Evolutionary conservation across 2,329 filamentous ascomycete genomes (phyloP), one percentile per base, ranked within the genome.

Genomic region (Pseudopithomyces maydicus): DNA sequence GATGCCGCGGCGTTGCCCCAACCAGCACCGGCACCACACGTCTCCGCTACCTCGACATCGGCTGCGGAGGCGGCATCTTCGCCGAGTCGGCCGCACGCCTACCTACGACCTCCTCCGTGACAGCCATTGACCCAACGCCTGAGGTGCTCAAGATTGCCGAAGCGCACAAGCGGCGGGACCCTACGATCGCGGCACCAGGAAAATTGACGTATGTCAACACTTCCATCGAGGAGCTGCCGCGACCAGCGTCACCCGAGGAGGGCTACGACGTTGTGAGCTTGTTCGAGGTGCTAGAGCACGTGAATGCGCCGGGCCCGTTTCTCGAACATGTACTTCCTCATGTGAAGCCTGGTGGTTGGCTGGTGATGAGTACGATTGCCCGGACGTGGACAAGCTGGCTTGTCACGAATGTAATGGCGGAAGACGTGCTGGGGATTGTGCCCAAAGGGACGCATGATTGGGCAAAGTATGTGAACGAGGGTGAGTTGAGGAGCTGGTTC

Each of bases 251-350:
- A 15, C 60, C 57, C n/a, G 56, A 63, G 4, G 80, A 82, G 12
- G 72, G 74, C 35, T 95, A 87, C 78, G 92, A 98, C 73, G 78
- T 98, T 1, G 87, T 99, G 10, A 90, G 90, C 1, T 76, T 96
- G 6, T 99, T 98, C 75, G 95, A 99, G 77, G 95, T 99, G 4
- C 85, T 99, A 53, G 95, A 99, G 78, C 95, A 99, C 75, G 90
- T 99, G 56, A 87, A 89, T 54, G 81, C 86, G 20, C 92, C 92
- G 0, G 85, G 86, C 0, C 81, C 85, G 3, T 97, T 97, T 64
- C 84, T 97, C 3, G 82, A 87, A 48, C 81, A 82, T 2, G 88
- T 91, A 58, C 81, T 90, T 39, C 84, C 86, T 1, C 91, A 96
- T 65, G 88, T 99, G 22, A 89, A 86, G 63, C 94, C 94, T 0